Evolutionary conservation across 768 basidiomycete genomes (phyloP), one percentile per base, ranked within the genome.

Genomic region (Hemileccinum impolitum): DNA sequence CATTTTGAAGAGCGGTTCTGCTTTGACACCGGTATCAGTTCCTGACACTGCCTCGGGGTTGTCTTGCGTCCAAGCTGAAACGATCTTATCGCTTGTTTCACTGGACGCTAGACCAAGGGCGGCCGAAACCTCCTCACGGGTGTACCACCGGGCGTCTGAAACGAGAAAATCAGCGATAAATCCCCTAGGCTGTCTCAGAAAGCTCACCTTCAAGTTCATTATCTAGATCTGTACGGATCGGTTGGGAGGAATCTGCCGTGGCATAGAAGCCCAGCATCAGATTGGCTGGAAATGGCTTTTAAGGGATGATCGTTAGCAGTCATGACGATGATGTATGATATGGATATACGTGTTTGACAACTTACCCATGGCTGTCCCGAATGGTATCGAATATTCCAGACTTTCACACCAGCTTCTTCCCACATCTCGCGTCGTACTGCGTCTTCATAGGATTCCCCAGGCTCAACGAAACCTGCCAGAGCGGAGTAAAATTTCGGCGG

Each of bases 331-430:
- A 30, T 12, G 28, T 10, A 21, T n/a, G 12, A 50, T 26, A 18
- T 15, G 31, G 6, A 4, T 2, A 35, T 4, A 17, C 11, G 37
- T 46, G 30, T 38, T 46, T 47, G 28, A 34, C 18, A 28, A n/a
- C 78, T 53, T 57, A 87, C 90, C 90, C 90, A 94, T 47, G 91
- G 91, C 58, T 92, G 90, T 30, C 75, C 80, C 48, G 87, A 90
- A 66, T 94, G 90, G 63, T 95, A 97, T 55, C 75, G 76, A 21
- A 94, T 78, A 55, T 91, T 77, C 73, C 85, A 86, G 19, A 91
- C 90, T 40, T 76, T 79, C n/a, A 98, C 78, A 4, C 95, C 95
- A 2, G 91, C 90, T 67, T 98, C 95, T 66, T 99, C 95, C 84
- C 91, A 91, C 66, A 95, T 85, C 67, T 98, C 95, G 34, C 95